phyloP scores from a whole-genome alignment of 768 basidiomycete species.

The Dictyophora rubrovolvata region DNA sequence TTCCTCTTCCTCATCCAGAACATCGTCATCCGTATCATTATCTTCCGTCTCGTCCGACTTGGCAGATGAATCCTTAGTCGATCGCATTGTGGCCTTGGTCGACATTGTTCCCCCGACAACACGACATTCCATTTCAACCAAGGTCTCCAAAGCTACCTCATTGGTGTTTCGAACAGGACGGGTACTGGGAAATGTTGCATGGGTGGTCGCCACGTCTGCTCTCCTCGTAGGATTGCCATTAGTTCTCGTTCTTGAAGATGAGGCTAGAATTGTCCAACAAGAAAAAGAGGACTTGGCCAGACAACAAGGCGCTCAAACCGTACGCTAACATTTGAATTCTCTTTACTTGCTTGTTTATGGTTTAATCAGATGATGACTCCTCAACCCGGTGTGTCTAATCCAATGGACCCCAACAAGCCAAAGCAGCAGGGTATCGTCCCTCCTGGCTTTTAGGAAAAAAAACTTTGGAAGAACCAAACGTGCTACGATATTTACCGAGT shows the following conservation, averaged over 20 bases:
- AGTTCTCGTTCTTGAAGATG: constrained; percentile 89
- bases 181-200: constrained; percentile 79
- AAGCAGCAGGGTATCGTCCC: constrained; percentile 57
- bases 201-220: constrained; percentile 91
- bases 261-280: constrained; percentile 87
- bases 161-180: constrained; percentile 60
- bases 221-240: constrained; percentile 89
- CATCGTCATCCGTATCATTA: constrained; percentile 62
- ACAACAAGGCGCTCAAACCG: constrained; percentile 88
- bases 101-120: constrained; percentile 94
- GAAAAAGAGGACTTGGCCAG: constrained; percentile 92
- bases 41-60: constrained; percentile 68
- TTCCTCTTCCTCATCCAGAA: constrained; percentile 64
- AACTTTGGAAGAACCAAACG: neutral
- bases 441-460: constrained; percentile 59
- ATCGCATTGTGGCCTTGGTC: constrained; percentile 83
- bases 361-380: constrained; percentile 61
- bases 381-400: constrained; percentile 32
- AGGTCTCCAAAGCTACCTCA: constrained; percentile 47
- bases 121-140: constrained; percentile 60
- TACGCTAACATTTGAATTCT: constrained; percentile 25
- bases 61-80: constrained; percentile 72
- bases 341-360: constrained; percentile 6
- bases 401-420: constrained; percentile 20
- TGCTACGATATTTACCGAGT: neutral